A percentile compares a stretch with the other conserved stretches of the same genome.
Conservation (phyloP, 2,329 filamentous ascomycete genomes). For the Calonectria montana region DNA sequence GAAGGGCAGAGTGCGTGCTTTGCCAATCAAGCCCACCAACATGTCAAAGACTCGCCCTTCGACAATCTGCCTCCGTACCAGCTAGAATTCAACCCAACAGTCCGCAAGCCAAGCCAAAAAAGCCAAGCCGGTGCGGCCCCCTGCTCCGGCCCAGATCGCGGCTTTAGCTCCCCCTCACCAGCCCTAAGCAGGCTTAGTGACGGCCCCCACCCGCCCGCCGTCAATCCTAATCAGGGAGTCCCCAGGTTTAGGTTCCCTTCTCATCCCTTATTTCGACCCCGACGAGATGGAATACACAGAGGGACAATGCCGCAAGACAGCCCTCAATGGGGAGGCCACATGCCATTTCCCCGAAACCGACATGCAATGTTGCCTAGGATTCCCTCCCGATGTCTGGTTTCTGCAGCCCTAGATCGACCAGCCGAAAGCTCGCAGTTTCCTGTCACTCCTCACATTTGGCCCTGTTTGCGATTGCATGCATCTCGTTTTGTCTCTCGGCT, state of each 20-base stretch:
- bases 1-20: neutral
- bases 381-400: neutral
- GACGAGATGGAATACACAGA: constrained; percentile 1
- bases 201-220: constrained; percentile 24
- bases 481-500: neutral
- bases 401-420: constrained; percentile 1
- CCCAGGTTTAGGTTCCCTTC: constrained; percentile 8
- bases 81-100: neutral
- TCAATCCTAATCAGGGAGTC: constrained; percentile 36
- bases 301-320: constrained; percentile 6
- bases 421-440: neutral
- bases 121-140: constrained; percentile 34
- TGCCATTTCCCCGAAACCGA: neutral
- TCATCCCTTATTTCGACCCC: constrained; percentile 20
- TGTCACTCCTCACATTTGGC: neutral
- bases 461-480: neutral
- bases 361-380: neutral
- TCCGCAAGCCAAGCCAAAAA: constrained; percentile 12
- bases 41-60: neutral
- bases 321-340: neutral
- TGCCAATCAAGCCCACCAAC: neutral
- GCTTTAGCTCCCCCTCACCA: constrained; percentile 21
- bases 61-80: constrained; percentile 1
- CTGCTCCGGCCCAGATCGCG: constrained; percentile 36
- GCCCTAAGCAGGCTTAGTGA: constrained; percentile 28